Conservation (phyloP, 768 basidiomycete species). For the Xerocomellus amylosporus region DNA sequence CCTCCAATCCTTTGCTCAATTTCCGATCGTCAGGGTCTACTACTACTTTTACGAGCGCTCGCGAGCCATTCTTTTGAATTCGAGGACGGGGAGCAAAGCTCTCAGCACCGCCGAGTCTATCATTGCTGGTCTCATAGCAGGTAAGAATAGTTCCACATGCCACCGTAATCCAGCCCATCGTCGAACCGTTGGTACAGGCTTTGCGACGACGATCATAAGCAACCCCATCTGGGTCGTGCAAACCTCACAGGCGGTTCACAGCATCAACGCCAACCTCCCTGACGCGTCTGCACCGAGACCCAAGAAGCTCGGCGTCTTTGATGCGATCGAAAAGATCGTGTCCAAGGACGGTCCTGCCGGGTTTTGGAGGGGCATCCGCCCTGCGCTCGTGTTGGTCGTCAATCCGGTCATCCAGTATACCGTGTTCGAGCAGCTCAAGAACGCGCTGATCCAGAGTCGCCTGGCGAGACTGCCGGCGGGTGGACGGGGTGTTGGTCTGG, state of each 20-base stretch:
- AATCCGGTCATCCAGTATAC: slow-evolving; percentile 97
- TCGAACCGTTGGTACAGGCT: slow-evolving; percentile 46
- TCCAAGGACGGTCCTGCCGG: slow-evolving; percentile 71
- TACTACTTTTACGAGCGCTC: slow-evolving; percentile 89
- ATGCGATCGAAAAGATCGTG: slow-evolving; percentile 68
- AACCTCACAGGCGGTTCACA: slow-evolving; percentile 78
- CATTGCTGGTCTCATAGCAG: slow-evolving; percentile 82
- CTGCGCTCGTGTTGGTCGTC: slow-evolving; percentile 88
- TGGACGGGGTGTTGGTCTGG: slow-evolving; percentile 42
- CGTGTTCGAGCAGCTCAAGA: slow-evolving; percentile 92
- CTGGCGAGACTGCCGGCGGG: slow-evolving; percentile 50
- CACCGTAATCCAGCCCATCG: background rate
- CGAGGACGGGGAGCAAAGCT: slow-evolving; percentile 59
- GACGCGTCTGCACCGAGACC: slow-evolving; percentile 39
- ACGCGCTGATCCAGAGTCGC: slow-evolving; percentile 64
- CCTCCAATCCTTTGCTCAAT: background rate
- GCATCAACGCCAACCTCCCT: slow-evolving; percentile 36
- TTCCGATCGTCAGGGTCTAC: slow-evolving; percentile 58
- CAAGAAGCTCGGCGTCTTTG: slow-evolving; percentile 60
- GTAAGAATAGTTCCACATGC: slow-evolving; percentile 34
- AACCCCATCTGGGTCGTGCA: slow-evolving; percentile 99
- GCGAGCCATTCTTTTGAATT: slow-evolving; percentile 52
- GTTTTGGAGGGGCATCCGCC: slow-evolving; percentile 91
- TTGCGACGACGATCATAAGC: slow-evolving; percentile 81
- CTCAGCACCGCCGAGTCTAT: slow-evolving; percentile 88